Conservation (phyloP, 768 basidiomycete genomes). For the Lepiota brunneoincarnata region DNA sequence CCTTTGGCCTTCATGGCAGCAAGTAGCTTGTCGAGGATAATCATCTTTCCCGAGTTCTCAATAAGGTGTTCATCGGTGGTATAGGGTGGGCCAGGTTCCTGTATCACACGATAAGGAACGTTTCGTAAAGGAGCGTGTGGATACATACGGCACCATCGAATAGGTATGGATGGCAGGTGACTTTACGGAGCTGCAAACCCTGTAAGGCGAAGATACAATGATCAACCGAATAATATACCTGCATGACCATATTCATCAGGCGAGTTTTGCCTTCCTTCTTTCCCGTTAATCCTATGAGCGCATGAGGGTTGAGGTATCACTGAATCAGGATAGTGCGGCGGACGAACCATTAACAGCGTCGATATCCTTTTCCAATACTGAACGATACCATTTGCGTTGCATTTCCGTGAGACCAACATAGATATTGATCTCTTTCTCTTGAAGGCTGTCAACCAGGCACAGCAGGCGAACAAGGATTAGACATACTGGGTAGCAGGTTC, state of each 20-base stretch:
- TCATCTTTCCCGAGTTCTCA: slow-evolving; percentile 95
- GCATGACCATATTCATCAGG: slow-evolving; percentile 99
- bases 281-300: slow-evolving; percentile 71
- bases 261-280: slow-evolving; percentile 99
- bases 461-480: neutral
- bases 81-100: slow-evolving; percentile 95
- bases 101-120: slow-evolving; percentile 18
- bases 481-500: slow-evolving; percentile 80
- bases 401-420: slow-evolving; percentile 96
- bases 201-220: neutral
- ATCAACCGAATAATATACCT: slow-evolving; percentile 41
- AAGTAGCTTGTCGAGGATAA: slow-evolving; percentile 93
- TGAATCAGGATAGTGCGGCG: neutral
- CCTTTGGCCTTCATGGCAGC: slow-evolving; percentile 86
- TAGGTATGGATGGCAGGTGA: slow-evolving; percentile 88
- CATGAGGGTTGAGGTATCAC: neutral
- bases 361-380: slow-evolving; percentile 95
- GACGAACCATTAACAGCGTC: slow-evolving; percentile 91
- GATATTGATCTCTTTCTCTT: slow-evolving; percentile 98
- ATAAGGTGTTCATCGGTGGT: slow-evolving; percentile 97
- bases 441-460: neutral
- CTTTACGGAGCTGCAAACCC: slow-evolving; percentile 64
- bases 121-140: slow-evolving; percentile 27
- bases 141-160: slow-evolving; percentile 73
- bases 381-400: slow-evolving; percentile 98